phyloP scores from a whole-genome alignment of 331 rosid genomes.

The Acacia pycnantha region DNA sequence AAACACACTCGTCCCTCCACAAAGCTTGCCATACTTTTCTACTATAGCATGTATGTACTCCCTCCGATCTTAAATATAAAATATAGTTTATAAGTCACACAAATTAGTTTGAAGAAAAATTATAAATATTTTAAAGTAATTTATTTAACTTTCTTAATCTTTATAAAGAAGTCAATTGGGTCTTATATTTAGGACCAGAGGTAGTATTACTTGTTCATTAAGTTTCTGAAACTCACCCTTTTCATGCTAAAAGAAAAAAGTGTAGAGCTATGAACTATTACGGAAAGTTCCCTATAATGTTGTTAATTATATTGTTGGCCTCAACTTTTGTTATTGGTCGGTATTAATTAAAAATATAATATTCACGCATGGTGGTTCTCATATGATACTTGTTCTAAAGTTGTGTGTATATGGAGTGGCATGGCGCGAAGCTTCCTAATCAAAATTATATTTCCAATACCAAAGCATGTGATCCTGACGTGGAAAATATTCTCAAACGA shows the following conservation, averaged over 20 bases:
- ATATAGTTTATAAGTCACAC: no score
- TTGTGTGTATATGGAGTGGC: neutral
- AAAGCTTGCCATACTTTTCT: neutral
- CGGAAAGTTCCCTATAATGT: neutral
- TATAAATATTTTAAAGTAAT: no score
- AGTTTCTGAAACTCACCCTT: no score
- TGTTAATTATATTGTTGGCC: neutral
- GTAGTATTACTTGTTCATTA: neutral
- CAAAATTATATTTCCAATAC: neutral
- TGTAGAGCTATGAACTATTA: neutral
- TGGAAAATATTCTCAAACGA: conserved; percentile 54
- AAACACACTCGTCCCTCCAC: neutral
- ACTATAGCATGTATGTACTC: no score
- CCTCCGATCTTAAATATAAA: no score
- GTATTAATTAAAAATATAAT: neutral
- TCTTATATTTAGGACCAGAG: no score
- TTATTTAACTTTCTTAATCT: no score
- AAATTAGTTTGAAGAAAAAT: no score
- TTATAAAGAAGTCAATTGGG: no score
- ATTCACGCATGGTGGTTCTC: neutral
- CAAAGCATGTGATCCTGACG: conserved; percentile 88
- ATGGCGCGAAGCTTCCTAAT: neutral
- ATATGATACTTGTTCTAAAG: neutral
- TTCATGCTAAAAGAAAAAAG: neutral
- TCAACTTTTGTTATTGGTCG: neutral